Conservation (phyloP, 352 stramenopile species). For the Phytophthora palmivora region DNA sequence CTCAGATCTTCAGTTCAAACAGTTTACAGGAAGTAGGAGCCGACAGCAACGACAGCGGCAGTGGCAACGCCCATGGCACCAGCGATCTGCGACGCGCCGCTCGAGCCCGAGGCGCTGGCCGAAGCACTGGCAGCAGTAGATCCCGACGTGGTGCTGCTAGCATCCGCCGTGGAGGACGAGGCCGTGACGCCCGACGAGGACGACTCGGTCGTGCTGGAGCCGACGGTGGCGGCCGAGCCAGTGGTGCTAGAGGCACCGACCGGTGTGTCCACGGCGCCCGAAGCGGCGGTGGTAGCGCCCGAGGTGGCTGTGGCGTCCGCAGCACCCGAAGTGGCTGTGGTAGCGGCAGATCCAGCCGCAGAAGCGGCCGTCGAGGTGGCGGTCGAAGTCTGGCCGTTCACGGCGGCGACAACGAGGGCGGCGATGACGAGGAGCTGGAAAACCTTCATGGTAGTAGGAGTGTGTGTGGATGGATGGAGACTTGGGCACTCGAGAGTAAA, state of each 20-base stretch:
- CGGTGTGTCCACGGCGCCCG: slow-evolving; percentile 14
- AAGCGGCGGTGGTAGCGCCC: slow-evolving; percentile 10
- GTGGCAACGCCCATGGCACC: slow-evolving; percentile 29
- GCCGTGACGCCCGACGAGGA: slow-evolving; percentile 20
- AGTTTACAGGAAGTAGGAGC: slow-evolving; percentile 40
- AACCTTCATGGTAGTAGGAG: slow-evolving; percentile 42
- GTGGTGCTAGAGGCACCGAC: slow-evolving; percentile 24
- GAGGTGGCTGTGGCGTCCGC: slow-evolving; percentile 2
- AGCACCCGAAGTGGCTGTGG: slow-evolving; percentile 8
- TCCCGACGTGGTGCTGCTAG: slow-evolving; percentile 7
- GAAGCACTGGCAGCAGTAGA: slow-evolving; percentile 17
- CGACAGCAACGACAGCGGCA: slow-evolving; percentile 23
- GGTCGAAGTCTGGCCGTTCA: slow-evolving; percentile 32
- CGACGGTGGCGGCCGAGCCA: slow-evolving; percentile 11
- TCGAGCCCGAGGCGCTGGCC: slow-evolving; percentile 30
- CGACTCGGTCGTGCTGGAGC: slow-evolving; percentile 21
- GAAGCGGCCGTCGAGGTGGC: slow-evolving; percentile 6
- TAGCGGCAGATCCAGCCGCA: slow-evolving; percentile 3
- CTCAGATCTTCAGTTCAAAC: slow-evolving; percentile 6
- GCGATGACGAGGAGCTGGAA: slow-evolving; percentile 39
- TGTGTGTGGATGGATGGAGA: slow-evolving; percentile 3
- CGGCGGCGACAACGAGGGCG: slow-evolving; percentile 32
- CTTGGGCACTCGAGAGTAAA: slow-evolving; percentile 23
- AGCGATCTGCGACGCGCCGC: slow-evolving; percentile 27
- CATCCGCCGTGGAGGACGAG: slow-evolving; percentile 8